phyloP scores from a whole-genome alignment of 225 moss, liverwort and hornwort genomes.

The Polytrichum commune region DNA sequence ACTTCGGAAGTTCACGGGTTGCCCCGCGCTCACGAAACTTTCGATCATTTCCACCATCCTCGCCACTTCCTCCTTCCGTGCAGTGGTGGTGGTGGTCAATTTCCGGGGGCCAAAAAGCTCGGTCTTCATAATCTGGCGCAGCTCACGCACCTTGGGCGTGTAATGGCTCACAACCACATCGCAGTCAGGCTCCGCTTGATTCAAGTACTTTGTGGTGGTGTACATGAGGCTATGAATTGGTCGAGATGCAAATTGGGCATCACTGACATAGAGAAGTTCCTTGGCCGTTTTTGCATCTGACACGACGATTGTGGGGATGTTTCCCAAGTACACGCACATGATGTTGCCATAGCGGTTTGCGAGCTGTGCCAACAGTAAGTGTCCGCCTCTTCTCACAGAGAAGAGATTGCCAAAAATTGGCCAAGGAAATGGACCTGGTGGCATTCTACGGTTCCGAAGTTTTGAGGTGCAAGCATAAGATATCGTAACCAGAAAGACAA shows the following conservation, averaged over 20 bases:
- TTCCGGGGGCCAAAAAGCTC: slow-evolving; percentile 25
- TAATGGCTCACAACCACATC: neutral
- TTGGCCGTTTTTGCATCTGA: slow-evolving; percentile 30
- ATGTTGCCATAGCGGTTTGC: slow-evolving; percentile 32
- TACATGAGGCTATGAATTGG: slow-evolving; percentile 15
- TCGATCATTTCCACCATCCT: slow-evolving; percentile 4
- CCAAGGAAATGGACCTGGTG: slow-evolving; percentile 36
- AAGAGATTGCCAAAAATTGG: slow-evolving; percentile 42
- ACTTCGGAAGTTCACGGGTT: slow-evolving; percentile 7
- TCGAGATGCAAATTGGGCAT: slow-evolving; percentile 15
- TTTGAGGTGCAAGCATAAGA: too few species aligned
- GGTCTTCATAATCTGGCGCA: slow-evolving; percentile 19
- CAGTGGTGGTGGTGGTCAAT: slow-evolving; percentile 8
- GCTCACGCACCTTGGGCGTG: slow-evolving; percentile 9
- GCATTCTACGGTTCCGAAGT: slow-evolving; percentile 2
- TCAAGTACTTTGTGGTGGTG: slow-evolving; percentile 14
- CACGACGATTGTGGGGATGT: slow-evolving; percentile 27
- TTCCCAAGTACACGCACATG: slow-evolving; percentile 36
- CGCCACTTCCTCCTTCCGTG: slow-evolving; percentile 14
- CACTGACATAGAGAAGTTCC: slow-evolving; percentile 24
- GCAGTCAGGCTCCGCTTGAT: slow-evolving; percentile 16
- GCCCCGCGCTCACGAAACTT: neutral
- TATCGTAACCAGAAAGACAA: neutral
- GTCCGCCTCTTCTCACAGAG: slow-evolving; percentile 11
- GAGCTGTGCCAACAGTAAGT: slow-evolving; percentile 14